These are phyloP conservation scores for Xylariales sp. DNA, from an alignment of 2,329 filamentous ascomycete species.

Conservation along the genomic window DNA sequence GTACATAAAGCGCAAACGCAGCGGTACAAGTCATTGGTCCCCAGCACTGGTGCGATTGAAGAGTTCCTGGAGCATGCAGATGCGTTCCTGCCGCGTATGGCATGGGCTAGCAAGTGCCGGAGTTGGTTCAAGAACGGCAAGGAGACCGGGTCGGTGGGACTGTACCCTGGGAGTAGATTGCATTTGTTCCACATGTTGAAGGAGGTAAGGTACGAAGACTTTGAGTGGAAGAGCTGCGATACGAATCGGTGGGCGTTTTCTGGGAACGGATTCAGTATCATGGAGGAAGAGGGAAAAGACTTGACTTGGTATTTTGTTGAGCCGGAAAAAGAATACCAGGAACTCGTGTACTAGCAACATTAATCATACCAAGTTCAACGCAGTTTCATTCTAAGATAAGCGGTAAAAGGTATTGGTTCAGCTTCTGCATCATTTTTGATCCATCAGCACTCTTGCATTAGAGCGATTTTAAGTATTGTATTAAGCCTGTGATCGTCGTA, in stretches of 20 bases:
- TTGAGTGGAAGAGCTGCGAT: neutral
- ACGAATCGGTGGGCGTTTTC: neutral
- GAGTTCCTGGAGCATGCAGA: slow-evolving; percentile 2
- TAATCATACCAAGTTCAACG: too few species aligned
- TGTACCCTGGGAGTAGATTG: neutral
- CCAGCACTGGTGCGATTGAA: neutral
- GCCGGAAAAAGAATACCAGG: neutral
- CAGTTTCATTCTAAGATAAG: too few species aligned
- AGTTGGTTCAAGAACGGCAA: slow-evolving; percentile 3
- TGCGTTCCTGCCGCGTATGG: neutral
- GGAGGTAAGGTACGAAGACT: neutral
- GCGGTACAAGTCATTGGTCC: neutral
- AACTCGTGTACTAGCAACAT: neutral
- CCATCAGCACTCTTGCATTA: too few species aligned
- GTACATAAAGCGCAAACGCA: slow-evolving; percentile 1
- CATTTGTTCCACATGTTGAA: slow-evolving; percentile 2
- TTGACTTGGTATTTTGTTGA: neutral
- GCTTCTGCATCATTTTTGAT: too few species aligned
- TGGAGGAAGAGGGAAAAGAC: neutral
- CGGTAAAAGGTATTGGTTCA: too few species aligned
- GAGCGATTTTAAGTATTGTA: too few species aligned
- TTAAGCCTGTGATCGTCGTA: too few species aligned
- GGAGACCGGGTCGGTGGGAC: neutral
- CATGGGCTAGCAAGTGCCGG: slow-evolving; percentile 1
- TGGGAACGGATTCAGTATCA: neutral